These are phyloP conservation scores for Populus hybrid DNA, from an alignment of 441 rosid genomes.

Conservation along the genomic window DNA sequence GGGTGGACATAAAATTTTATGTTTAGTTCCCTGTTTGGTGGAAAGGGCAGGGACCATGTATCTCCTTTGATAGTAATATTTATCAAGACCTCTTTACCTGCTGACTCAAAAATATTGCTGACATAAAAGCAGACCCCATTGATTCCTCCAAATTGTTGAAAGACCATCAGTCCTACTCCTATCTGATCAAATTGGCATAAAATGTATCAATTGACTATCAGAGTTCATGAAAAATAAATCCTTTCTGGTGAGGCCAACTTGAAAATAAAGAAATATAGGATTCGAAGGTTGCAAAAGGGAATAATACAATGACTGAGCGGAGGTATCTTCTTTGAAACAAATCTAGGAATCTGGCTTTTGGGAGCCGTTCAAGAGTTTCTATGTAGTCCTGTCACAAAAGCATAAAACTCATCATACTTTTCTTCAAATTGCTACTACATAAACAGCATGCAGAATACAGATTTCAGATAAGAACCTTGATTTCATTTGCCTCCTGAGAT, in stretches of 20 bases:
- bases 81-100: conserved; percentile 34
- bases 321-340: conserved; percentile 77
- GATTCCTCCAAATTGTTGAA: conserved; percentile 91
- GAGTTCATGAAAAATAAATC: neutral
- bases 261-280: neutral
- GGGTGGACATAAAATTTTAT: neutral
- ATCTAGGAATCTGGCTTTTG: conserved; percentile 72
- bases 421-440: conserved; percentile 9
- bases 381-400: conserved; percentile 68
- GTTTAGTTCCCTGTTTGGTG: neutral
- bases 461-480: conserved; percentile 45
- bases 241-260: neutral
- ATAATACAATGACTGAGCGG: conserved; percentile 63
- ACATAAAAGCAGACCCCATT: conserved; percentile 77
- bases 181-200: conserved; percentile 40
- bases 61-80: neutral
- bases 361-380: conserved; percentile 71
- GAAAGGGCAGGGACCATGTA: neutral
- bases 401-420: conserved; percentile 2
- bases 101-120: conserved; percentile 68
- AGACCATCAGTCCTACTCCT: conserved; percentile 82
- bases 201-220: neutral
- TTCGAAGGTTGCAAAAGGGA: neutral
- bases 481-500: conserved; percentile 70
- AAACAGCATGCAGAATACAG: conserved; percentile 2